A percentile compares a stretch with the other conserved stretches of the same genome.
phyloP scores from a whole-genome alignment of 2,329 filamentous ascomycete species.

The Clonostachys sp. region DNA sequence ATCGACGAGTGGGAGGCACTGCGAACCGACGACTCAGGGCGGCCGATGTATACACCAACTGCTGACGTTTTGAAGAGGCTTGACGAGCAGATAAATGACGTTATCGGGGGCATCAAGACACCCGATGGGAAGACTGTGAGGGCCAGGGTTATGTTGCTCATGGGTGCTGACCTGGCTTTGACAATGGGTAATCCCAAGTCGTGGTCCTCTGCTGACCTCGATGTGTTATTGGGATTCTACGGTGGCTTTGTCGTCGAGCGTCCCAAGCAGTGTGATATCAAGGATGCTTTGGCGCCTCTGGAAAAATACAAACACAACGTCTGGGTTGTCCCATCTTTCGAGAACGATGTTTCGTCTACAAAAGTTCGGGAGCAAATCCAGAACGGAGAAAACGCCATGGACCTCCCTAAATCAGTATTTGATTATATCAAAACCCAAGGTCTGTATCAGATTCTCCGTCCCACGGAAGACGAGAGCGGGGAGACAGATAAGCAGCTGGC shows the following conservation, averaged over 20 bases:
- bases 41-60: slow-evolving; percentile 78
- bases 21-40: slow-evolving; percentile 28
- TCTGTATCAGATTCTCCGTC: slow-evolving; percentile 39
- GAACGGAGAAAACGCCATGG: slow-evolving; percentile 73
- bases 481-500: too few species aligned
- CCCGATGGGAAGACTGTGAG: slow-evolving; percentile 57
- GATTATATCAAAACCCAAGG: slow-evolving; percentile 62
- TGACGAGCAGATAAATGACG: slow-evolving; percentile 75
- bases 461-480: too few species aligned
- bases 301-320: slow-evolving; percentile 77
- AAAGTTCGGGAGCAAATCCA: slow-evolving; percentile 75
- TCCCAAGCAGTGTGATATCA: slow-evolving; percentile 70
- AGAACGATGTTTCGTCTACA: slow-evolving; percentile 75
- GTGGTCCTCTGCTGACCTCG: slow-evolving; percentile 76
- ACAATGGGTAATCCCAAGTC: slow-evolving; percentile 67
- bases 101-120: slow-evolving; percentile 65
- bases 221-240: slow-evolving; percentile 77
- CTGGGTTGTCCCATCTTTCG: slow-evolving; percentile 78
- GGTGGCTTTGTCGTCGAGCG: slow-evolving; percentile 78
- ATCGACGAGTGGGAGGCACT: slow-evolving; percentile 77
- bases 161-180: slow-evolving; percentile 67
- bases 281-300: slow-evolving; percentile 72
- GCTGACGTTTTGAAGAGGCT: slow-evolving; percentile 84
- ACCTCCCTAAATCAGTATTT: slow-evolving; percentile 65
- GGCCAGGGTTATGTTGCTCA: slow-evolving; percentile 71